Evolutionary conservation across 192 early-diverging fungal genomes (phyloP).

Genomic region (Gigaspora rosea): DNA sequence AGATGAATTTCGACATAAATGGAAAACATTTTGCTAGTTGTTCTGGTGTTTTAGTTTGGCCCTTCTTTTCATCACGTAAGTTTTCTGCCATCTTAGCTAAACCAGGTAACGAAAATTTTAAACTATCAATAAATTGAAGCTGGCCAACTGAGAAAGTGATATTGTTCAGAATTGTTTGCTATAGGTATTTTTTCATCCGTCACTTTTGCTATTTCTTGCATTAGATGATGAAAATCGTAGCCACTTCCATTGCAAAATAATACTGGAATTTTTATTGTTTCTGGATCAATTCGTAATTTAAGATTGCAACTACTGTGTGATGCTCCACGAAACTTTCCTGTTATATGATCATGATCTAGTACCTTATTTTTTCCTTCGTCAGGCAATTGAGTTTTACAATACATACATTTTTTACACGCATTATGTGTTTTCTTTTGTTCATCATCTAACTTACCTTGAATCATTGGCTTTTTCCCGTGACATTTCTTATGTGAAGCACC

Average conservation of each 20-base stretch:
- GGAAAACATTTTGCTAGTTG: constrained; percentile 7
- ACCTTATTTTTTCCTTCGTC: constrained; percentile 11
- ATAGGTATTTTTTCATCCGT: not conserved
- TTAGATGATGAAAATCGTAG: constrained; percentile 20
- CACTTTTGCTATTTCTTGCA: no score
- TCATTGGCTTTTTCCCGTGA: not conserved
- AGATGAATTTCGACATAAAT: constrained; percentile 10
- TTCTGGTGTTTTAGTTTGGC: constrained; percentile 24
- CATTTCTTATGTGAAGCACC: constrained; percentile 25
- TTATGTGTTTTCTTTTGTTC: constrained; percentile 5
- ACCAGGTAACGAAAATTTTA: not conserved
- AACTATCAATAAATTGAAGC: constrained; percentile 16
- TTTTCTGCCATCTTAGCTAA: constrained; percentile 13
- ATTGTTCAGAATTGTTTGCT: constrained; percentile 11
- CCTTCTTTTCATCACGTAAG: constrained; percentile 13
- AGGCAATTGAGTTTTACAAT: not conserved
- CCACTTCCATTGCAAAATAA: not conserved
- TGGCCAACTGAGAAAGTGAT: not conserved
- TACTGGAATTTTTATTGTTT: constrained; percentile 6
- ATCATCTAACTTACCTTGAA: constrained; percentile 25
- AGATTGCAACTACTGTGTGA: not conserved
- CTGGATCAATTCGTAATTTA: not conserved
- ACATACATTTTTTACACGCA: not conserved
- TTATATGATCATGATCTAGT: constrained; percentile 15
- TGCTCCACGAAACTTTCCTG: constrained; percentile 17